Evolutionary conservation across 2,329 filamentous ascomycete species (phyloP), one percentile per base, ranked within the genome.

Genomic region (Claviceps arundinis): DNA sequence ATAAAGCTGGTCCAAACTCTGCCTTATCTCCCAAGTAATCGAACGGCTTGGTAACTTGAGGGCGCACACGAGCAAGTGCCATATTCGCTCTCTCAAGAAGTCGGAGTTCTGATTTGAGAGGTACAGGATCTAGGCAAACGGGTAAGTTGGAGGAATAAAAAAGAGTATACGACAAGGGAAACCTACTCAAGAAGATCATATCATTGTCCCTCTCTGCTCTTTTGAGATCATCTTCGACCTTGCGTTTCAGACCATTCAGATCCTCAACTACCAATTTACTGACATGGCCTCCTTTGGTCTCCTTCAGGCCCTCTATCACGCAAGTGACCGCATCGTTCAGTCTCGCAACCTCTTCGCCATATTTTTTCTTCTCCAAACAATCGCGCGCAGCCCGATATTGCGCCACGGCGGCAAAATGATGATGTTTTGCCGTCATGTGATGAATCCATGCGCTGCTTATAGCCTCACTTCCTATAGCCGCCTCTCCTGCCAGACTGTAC

Each of bases 391-490:
- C 89, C 14, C 93, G 77, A 60, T 91, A 97, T 64, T 98, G 93
- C 0, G 93, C 93, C 0, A 93, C 93, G 0, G 89, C 91, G 1
- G 91, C 90, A 69, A 98, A 97, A 67, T 97, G 93, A 63, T 96
- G 87, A 63, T 97, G 90, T 66, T 97, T 98, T 5, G 91, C 93
- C 26, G 87, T 90, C 78, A 94, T 90, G 65, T 97, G 91, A 67
- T 97, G 91, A 59, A 98, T 96, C 93, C 91, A 97, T 56, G 93
- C 87, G 52, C 86, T 90, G 64, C 87, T 93, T 58, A 97, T 84
- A 16, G 87, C 84, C 61, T 95, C 84, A 56, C 89, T 95, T 66
- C 89, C 88, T 64, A 94, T 82, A 9, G 89, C 90, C 57, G 84
- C 85, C 60, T 96, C 91, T 6, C 87, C 84, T 0, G 90, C 89